These are phyloP conservation scores for Blepharisma stoltei DNA, from an alignment of 73 alveolate genomes.

Conservation along the genomic window DNA sequence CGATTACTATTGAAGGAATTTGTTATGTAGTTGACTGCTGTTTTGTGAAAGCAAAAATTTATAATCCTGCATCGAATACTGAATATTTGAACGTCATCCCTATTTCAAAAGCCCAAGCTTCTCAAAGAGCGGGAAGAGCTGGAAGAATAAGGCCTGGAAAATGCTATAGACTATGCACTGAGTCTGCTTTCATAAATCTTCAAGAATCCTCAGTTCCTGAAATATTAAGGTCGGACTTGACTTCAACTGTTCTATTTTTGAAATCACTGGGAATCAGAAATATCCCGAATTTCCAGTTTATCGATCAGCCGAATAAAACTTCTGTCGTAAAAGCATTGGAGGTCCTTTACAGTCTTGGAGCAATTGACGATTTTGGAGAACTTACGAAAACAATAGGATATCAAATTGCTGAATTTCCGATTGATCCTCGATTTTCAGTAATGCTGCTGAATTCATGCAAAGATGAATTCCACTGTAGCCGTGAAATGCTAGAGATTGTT, in stretches of 20 bases:
- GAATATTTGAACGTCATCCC: not conserved
- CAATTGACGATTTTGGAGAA: slow-evolving; percentile 77
- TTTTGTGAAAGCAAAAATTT: slow-evolving; percentile 73
- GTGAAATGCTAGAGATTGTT: slow-evolving; percentile 82
- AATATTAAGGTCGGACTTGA: slow-evolving; percentile 70
- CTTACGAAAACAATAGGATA: slow-evolving; percentile 73
- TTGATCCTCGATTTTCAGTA: slow-evolving; percentile 83
- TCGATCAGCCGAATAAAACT: slow-evolving; percentile 75
- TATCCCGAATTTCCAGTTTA: slow-evolving; percentile 73
- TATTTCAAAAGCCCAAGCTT: slow-evolving; percentile 31
- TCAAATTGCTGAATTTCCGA: slow-evolving; percentile 86
- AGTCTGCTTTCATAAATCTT: slow-evolving; percentile 64
- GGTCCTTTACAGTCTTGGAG: slow-evolving; percentile 76
- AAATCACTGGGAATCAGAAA: slow-evolving; percentile 73
- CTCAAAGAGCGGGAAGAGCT: slow-evolving; percentile 89
- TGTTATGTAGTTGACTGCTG: slow-evolving; percentile 91
- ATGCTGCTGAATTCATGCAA: slow-evolving; percentile 75
- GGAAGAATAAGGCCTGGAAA: slow-evolving; percentile 89
- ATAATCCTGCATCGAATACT: slow-evolving; percentile 47
- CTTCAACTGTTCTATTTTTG: slow-evolving; percentile 69
- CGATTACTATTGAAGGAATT: slow-evolving; percentile 91
- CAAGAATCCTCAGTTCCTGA: slow-evolving; percentile 75
- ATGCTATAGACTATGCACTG: slow-evolving; percentile 80
- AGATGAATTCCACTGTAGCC: slow-evolving; percentile 85
- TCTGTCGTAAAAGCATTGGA: slow-evolving; percentile 78